Conservation (phyloP, 2,329 filamentous ascomycete genomes). For the Colletotrichum sp. region DNA sequence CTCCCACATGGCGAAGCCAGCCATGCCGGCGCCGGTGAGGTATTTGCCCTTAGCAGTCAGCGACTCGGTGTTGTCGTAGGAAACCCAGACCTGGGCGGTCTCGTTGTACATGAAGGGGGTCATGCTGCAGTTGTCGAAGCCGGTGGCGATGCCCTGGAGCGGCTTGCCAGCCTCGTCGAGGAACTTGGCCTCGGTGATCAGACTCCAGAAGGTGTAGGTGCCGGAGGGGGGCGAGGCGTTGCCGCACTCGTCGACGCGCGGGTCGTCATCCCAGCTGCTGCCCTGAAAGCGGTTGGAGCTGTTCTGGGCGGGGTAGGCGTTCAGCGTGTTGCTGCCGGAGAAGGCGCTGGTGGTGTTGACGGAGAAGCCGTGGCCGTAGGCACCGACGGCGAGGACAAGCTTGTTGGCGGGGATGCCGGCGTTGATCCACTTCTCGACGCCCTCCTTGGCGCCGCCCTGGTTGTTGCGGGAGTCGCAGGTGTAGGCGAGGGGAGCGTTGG, state of each 20-base stretch:
- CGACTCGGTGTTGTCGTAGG: slow-evolving; percentile 12
- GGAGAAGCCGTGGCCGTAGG: slow-evolving; percentile 20
- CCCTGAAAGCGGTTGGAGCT: slow-evolving; percentile 17
- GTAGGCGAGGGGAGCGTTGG: slow-evolving; percentile 7
- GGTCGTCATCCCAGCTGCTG: slow-evolving; percentile 20
- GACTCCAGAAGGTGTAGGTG: slow-evolving; percentile 9
- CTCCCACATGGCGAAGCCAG: slow-evolving; percentile 15
- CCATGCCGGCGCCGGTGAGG: neutral
- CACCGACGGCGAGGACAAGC: slow-evolving; percentile 12
- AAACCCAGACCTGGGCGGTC: slow-evolving; percentile 12
- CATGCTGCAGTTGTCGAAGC: slow-evolving; percentile 16
- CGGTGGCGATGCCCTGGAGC: neutral
- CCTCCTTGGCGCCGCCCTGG: slow-evolving; percentile 18
- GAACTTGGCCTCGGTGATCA: slow-evolving; percentile 15
- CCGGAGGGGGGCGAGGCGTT: slow-evolving; percentile 6
- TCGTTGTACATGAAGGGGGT: slow-evolving; percentile 14
- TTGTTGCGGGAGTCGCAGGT: slow-evolving; percentile 13
- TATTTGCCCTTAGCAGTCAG: slow-evolving; percentile 13
- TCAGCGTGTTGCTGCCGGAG: neutral
- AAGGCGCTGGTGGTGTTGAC: slow-evolving; percentile 16
- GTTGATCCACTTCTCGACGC: slow-evolving; percentile 11
- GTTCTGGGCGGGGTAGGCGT: slow-evolving; percentile 15
- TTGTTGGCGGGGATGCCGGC: slow-evolving; percentile 11
- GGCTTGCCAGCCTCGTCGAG: slow-evolving; percentile 13
- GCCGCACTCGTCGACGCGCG: slow-evolving; percentile 12